phyloP scores from a whole-genome alignment of 805 yeast species.

The Groenewaldozyma salmanticensis region DNA sequence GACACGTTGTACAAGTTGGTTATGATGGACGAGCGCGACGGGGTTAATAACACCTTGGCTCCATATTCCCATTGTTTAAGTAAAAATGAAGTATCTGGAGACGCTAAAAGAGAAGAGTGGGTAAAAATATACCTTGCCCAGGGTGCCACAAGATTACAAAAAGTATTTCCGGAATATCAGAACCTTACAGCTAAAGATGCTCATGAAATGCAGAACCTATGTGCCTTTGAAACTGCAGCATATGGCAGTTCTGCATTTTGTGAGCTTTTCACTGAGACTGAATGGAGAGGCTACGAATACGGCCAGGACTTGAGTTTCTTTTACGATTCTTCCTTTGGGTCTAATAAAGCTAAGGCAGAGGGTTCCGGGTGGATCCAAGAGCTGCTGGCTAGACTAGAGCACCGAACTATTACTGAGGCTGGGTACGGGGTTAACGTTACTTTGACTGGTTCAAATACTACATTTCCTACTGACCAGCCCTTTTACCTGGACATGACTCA shows the following conservation, averaged over 20 bases:
- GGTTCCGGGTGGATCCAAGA: conserved; percentile 50
- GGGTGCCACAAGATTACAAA: conserved; percentile 50
- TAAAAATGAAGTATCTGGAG: conserved; percentile 22
- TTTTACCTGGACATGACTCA: conserved; percentile 67
- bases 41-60: conserved; percentile 31
- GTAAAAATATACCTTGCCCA: conserved; percentile 35
- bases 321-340: conserved; percentile 57
- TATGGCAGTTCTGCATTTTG: conserved; percentile 61
- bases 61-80: conserved; percentile 31
- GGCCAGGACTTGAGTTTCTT: conserved; percentile 48
- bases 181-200: conserved; percentile 46
- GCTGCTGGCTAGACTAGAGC: conserved; percentile 34
- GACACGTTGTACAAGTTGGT: conserved; percentile 26
- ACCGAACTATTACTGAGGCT: conserved; percentile 41
- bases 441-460: conserved; percentile 19
- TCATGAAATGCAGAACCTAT: conserved; percentile 43
- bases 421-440: conserved; percentile 42
- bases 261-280: conserved; percentile 56
- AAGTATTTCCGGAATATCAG: conserved; percentile 33
- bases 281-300: conserved; percentile 55
- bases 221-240: conserved; percentile 69
- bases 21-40: conserved; percentile 24
- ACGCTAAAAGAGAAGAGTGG: conserved; percentile 25
- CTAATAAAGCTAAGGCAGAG: conserved; percentile 43
- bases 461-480: conserved; percentile 36